Evolutionary conservation across 2,329 filamentous ascomycete species (phyloP), one percentile per base, ranked within the genome.

Genomic region (Sarocladium oryzae): DNA sequence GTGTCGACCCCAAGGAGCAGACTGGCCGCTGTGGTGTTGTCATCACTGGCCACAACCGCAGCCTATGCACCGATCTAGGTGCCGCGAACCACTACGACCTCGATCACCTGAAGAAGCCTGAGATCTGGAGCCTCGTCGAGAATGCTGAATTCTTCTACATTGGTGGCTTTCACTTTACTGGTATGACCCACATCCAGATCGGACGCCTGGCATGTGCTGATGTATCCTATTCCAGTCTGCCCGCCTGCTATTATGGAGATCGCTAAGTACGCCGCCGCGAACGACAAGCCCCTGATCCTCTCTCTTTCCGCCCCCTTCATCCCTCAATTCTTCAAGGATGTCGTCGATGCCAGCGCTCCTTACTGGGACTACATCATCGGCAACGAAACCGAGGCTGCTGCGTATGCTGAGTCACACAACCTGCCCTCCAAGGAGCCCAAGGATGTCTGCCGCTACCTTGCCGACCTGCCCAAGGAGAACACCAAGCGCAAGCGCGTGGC

Each of bases 341-440:
- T 84, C 58, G 82, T 99, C 45, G 89, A 96, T 71, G 84, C 84
- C 62, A 86, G 88, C 51, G 78, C 89, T 50, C 87, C 88, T 26
- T 96, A 96, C 82, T 95, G 90, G 78, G 91, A 97, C 75, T 95
- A 92, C 72, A 78, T 97, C 55, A 88, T 99, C 68, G 92, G 91
- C 65, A 99, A 99, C 75, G 93, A 99, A 83, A 88, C 88, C 58
- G 93, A 99, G 76, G 92, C 91, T 46, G 81, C 84, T 60, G 78
- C 90, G 52, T 99, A 92, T 72, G 88, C 91, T 58, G 85, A 90
- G 69, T 84, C 84, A 53, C 90, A 96, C 71, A 76, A 76, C 59
- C 79, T 93, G 61, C 76, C 77, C 59, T 86, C 81, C 60, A 86
- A 84, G 61, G 86, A 92, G 69, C 82, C 96, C 65, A 81, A 85